Conservation (phyloP, 2,329 filamentous ascomycete genomes). For the Pseudogymnoascus sp. region DNA sequence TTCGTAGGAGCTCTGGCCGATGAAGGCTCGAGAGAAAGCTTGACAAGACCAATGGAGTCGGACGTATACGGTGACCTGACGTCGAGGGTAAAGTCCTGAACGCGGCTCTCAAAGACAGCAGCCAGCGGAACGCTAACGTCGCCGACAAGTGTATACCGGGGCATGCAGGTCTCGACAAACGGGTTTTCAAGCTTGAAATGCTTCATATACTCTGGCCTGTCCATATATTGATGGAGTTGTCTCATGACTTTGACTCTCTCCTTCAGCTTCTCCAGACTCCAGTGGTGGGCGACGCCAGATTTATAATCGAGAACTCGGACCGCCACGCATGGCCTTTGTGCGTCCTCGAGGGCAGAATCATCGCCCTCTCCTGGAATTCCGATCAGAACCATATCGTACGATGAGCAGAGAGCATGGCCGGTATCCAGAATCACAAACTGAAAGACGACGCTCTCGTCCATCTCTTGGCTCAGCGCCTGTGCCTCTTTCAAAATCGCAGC, state of each 20-base stretch:
- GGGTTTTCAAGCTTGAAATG: conserved; percentile 90
- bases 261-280: conserved; percentile 89
- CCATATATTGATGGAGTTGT: conserved; percentile 93
- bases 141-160: conserved; percentile 84
- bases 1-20: conserved; percentile 86
- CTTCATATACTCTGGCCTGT: conserved; percentile 88
- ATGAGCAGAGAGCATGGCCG: conserved; percentile 82
- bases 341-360: conserved; percentile 71
- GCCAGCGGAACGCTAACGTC: conserved; percentile 88
- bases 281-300: conserved; percentile 76
- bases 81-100: conserved; percentile 89
- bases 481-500: conserved; percentile 87
- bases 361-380: conserved; percentile 79
- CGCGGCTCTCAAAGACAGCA: conserved; percentile 87
- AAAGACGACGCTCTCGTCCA: conserved; percentile 87
- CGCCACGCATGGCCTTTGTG: conserved; percentile 82
- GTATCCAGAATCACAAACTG: conserved; percentile 89
- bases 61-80: conserved; percentile 88
- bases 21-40: conserved; percentile 85
- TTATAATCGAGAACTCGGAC: conserved; percentile 88
- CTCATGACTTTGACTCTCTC: conserved; percentile 86
- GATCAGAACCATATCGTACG: conserved; percentile 93
- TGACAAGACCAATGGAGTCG: conserved; percentile 82
- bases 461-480: conserved; percentile 94
- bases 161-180: conserved; percentile 84